Evolutionary conservation across 805 yeast species (phyloP), one percentile per base, ranked within the genome.

Genomic region (Barnettozyma californica): DNA sequence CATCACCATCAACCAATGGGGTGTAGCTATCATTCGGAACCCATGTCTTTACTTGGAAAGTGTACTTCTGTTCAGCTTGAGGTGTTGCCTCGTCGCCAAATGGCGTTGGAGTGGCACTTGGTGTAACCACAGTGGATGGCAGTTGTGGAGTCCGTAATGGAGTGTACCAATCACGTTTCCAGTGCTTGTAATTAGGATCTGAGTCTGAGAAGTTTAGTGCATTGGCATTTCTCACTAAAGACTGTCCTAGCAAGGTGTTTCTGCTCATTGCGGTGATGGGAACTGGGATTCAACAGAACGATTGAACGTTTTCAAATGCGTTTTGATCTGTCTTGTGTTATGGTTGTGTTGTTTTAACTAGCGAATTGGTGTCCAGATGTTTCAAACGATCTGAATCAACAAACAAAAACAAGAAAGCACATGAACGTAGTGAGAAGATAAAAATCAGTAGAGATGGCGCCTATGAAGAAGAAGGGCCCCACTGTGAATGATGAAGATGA

Each of bases 401-500:
- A 21, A 20, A 37, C 19, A 37, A 37, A 19, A 8, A 18, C 7
- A 20, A 37, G 14, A 11, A n/a, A 18, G 14, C 19, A 19, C 16
- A 5, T 14, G 14, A 21, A 19, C 27, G 3, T 20, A 19, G 13
- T 18, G 4, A 37, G 23, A 37, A 37, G 13, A 21, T 10, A 27
- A 37, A 19, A 5, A 3, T 10, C 25, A 19, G 21, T 21, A 21
- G 18, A 21, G 26, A 37, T 29, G 33, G 36, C 44, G 21, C 6
- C 46, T 40, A 37, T 23, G 44, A 44, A 34, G 49, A 41, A 48
- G 5, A 48, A 42, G 40, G 33, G 31, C 16, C 38, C 44, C 41
- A 48, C 67, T n/a, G 55, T 68, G 2, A 59, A 66, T 23, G 75
- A 71, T 54, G 68, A 38, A 14, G 41, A 61, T 21, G 74, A 73